These are phyloP conservation scores for Alternaria sp. DNA, from an alignment of 2,329 filamentous ascomycete species.

Conservation along the genomic window DNA sequence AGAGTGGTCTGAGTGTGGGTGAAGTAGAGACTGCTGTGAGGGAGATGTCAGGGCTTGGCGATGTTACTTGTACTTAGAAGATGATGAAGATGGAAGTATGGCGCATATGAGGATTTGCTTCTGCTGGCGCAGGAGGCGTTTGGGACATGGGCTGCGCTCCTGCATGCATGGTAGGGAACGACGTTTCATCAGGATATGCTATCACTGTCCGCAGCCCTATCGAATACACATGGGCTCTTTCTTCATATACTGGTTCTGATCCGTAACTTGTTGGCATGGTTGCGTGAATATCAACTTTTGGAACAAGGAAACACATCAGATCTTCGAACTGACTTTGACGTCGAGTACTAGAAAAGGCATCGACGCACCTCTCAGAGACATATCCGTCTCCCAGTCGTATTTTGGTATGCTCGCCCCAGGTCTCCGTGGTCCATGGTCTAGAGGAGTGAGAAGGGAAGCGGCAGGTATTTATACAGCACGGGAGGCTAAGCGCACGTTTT, in stretches of 20 bases:
- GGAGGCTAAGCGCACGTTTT: neutral
- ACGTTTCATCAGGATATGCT: neutral
- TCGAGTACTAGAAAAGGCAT: neutral
- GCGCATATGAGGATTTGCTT: neutral
- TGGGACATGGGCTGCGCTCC: neutral
- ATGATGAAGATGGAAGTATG: rapidly evolving
- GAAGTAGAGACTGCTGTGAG: neutral
- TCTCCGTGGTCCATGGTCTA: neutral
- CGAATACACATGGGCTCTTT: neutral
- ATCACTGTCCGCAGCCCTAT: neutral
- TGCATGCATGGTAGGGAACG: neutral
- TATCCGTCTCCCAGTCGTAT: no score
- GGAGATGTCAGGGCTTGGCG: neutral
- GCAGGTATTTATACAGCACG: neutral
- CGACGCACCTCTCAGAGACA: neutral
- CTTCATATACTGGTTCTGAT: neutral
- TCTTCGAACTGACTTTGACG: no score
- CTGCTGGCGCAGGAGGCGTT: neutral
- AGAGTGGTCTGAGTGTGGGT: rapidly evolving
- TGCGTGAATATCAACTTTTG: neutral
- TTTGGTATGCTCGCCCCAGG: neutral
- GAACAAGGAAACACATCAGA: neutral
- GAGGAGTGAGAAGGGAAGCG: neutral
- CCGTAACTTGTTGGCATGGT: neutral
- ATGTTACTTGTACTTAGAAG: neutral